Base-by-base conservation (phyloP, 805 yeast species). In the Candida endomychidarum region DNA sequence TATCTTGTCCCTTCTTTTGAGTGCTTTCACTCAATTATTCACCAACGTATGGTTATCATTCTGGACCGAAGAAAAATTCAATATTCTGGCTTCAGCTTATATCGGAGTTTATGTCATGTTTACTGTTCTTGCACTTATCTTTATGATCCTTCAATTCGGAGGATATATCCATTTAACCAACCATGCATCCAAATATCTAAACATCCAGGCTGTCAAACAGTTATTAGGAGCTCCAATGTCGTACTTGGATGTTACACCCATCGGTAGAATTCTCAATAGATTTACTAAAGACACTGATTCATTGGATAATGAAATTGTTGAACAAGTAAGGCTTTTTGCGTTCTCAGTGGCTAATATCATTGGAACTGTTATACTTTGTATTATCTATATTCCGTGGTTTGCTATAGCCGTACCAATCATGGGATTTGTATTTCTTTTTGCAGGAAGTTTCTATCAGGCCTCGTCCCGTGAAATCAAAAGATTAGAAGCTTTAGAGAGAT, bases 281-380 rank as follows among this genome's bases (percentile, higher is more conserved):
- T 87, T 87, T 58, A 86, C 96, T 2, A 86, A 86, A 51, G 96
- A 88, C 60, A 83, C 93, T 0, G 95, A 88, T 57, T 78, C 81
- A 6, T 65, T 86, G 57, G 96, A 88, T 54, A 86, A 86, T 56
- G 91, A 84, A 59, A 65, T 87, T 43, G 75, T 79, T 38, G 88
- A 84, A 56, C 85, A 82, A 52, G 48, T 83, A 25, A 72, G 91
- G 49, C 57, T 81, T 59, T 68, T 84, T 33, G 49, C 82, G 35
- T 77, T 70, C 49, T 78, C 82, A 4, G 42, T 74, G 18, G 62
- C 80, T 11, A 73, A 69, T 48, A 77, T 83, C 37, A 44, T 73
- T 36, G 93, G 93, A 41, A 77, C 81, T 17, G 41, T 65, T 15
- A 49, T 65, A n/a, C 52, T 66, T 42, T 62, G 67, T 50, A 51